Evolutionary conservation across 441 rosid species (phyloP).

Genomic region (Erodium moschatum): DNA sequence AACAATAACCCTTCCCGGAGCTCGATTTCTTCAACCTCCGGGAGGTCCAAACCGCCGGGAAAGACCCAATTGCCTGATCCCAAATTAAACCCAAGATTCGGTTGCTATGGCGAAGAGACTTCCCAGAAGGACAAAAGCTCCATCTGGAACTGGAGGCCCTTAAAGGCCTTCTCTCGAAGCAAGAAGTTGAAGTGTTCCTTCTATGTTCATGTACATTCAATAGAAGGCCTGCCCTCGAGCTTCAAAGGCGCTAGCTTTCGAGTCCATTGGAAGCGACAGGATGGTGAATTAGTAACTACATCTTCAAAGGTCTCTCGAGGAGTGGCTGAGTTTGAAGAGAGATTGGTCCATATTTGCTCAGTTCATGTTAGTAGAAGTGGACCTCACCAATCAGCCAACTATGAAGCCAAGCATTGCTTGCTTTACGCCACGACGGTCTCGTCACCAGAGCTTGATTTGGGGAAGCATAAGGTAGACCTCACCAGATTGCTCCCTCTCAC

Average conservation of each 20-base stretch:
- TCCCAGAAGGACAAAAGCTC: conserved; percentile 67
- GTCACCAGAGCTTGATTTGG: conserved; percentile 66
- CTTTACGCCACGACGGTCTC: conserved; percentile 51
- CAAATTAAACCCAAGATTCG: conserved; percentile 30
- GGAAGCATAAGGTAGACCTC: conserved; percentile 89
- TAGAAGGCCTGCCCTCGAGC: conserved; percentile 54
- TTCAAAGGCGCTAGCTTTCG: conserved; percentile 49
- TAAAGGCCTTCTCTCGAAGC: conserved; percentile 66
- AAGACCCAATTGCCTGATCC: conserved; percentile 32
- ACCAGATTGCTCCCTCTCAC: conserved; percentile 85
- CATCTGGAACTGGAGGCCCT: conserved; percentile 77
- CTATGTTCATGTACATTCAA: conserved; percentile 61
- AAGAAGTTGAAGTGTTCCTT: conserved; percentile 70
- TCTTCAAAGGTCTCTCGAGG: conserved; percentile 56
- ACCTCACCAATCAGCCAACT: conserved; percentile 77
- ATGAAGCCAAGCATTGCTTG: conserved; percentile 89
- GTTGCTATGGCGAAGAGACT: conserved; percentile 48
- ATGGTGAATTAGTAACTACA: conserved; percentile 49
- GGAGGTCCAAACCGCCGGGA: conserved; percentile 36
- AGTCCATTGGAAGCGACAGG: conserved; percentile 88
- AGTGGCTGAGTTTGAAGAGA: conserved; percentile 63
- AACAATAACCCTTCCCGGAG: conserved; percentile 38
- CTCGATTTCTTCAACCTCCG: conserved; percentile 26
- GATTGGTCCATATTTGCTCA: conserved; percentile 54
- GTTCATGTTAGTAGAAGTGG: conserved; percentile 81